Conservation (phyloP, 2,329 filamentous ascomycete species). For the Aspergillus phoenicis region DNA sequence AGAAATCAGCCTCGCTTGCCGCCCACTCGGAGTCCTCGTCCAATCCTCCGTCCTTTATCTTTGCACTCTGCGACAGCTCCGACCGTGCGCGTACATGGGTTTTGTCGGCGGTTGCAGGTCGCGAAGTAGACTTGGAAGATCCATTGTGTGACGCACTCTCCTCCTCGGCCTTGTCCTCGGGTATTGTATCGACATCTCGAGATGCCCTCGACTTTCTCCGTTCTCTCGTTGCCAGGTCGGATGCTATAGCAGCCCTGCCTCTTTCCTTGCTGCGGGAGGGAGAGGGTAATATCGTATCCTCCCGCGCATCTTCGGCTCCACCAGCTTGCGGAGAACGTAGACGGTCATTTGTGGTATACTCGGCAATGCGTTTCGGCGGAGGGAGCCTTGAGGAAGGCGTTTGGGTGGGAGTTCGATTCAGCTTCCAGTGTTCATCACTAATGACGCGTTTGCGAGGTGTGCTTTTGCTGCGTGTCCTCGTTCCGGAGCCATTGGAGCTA, state of each 20-base stretch:
- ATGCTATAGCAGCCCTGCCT: slow-evolving; percentile 29
- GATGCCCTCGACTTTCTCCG: slow-evolving; percentile 26
- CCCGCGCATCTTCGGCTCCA: slow-evolving; percentile 31
- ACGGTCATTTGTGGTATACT: slow-evolving; percentile 40
- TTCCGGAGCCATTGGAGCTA: slow-evolving; percentile 29
- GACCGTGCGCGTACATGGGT: slow-evolving; percentile 26
- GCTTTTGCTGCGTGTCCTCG: slow-evolving; percentile 50
- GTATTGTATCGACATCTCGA: slow-evolving; percentile 24
- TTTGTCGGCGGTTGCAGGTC: slow-evolving; percentile 27
- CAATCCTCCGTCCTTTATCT: slow-evolving; percentile 29
- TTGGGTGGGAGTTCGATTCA: slow-evolving; percentile 53
- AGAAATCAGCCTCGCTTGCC: slow-evolving; percentile 43
- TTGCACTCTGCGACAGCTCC: slow-evolving; percentile 27
- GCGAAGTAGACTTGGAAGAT: slow-evolving; percentile 24
- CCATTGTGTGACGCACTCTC: slow-evolving; percentile 21
- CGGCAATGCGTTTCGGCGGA: slow-evolving; percentile 46
- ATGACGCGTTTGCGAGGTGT: slow-evolving; percentile 89
- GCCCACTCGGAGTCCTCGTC: slow-evolving; percentile 41
- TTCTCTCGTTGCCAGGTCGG: slow-evolving; percentile 29
- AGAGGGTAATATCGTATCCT: slow-evolving; percentile 29
- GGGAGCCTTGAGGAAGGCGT: slow-evolving; percentile 43
- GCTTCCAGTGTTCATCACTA: slow-evolving; percentile 84
- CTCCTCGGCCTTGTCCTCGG: slow-evolving; percentile 25
- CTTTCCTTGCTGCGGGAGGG: slow-evolving; percentile 30
- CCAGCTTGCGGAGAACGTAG: slow-evolving; percentile 28